Evolutionary conservation across 176 grass and related monocot genomes (phyloP).

Genomic region (Pontederia paniculata): DNA sequence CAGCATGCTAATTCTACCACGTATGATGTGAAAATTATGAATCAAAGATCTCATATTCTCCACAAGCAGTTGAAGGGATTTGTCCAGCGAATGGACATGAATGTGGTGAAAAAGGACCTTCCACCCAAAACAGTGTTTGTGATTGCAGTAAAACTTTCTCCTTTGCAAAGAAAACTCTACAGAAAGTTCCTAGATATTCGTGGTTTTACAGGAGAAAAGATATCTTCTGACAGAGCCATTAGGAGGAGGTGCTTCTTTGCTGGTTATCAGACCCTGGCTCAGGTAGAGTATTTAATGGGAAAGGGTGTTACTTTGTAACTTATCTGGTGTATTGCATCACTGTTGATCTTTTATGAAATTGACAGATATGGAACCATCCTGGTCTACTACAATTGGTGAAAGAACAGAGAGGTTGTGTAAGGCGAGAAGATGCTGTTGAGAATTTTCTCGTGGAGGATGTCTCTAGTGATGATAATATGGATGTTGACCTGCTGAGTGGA

Average conservation of each 20-base stretch:
- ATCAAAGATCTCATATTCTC: constrained; percentile 90
- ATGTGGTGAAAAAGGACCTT: constrained; percentile 96
- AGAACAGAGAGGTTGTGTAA: constrained; percentile 58
- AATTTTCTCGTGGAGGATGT: constrained; percentile 74
- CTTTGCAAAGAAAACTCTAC: constrained; percentile 78
- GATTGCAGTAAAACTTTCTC: constrained; percentile 88
- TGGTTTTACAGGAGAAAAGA: constrained; percentile 54
- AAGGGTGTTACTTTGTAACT: background rate
- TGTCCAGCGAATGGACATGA: constrained; percentile 94
- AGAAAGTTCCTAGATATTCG: constrained; percentile 89
- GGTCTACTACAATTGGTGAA: constrained; percentile 80
- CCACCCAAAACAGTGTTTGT: constrained; percentile 97
- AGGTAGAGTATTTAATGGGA: constrained; percentile 23
- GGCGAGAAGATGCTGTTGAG: constrained; percentile 55
- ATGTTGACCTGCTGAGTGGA: constrained; percentile 45
- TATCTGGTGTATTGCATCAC: background rate
- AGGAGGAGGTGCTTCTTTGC: constrained; percentile 72
- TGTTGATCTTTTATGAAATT: background rate
- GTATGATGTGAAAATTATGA: constrained; percentile 95
- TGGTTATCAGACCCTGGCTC: constrained; percentile 79
- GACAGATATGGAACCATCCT: constrained; percentile 96
- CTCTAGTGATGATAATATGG: constrained; percentile 88
- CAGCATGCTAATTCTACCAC: constrained; percentile 89
- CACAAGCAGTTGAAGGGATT: constrained; percentile 97
- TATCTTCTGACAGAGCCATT: constrained; percentile 56